Conservation (phyloP, 768 basidiomycete genomes). For the Termitomyces sp. region DNA sequence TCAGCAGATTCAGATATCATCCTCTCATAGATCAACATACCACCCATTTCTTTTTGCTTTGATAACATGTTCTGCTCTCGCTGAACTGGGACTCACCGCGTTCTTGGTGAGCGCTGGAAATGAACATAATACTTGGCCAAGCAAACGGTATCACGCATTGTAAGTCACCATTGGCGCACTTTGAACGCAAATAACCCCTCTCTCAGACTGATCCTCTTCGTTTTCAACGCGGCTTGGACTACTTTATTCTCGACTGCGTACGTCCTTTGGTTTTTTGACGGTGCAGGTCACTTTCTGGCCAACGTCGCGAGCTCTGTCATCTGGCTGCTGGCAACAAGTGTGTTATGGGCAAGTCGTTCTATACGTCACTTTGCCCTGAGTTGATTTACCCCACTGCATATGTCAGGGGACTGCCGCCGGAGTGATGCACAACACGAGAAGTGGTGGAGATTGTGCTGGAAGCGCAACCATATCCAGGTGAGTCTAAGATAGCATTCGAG, state of each 20-base stretch:
- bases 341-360: conserved; percentile 58
- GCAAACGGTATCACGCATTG: conserved; percentile 61
- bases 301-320: conserved; percentile 73
- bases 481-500: conserved; percentile 16
- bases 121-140: conserved; percentile 58
- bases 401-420: conserved; percentile 64
- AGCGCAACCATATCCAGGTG: conserved; percentile 51
- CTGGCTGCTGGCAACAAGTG: conserved; percentile 64
- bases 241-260: conserved; percentile 66
- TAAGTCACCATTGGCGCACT: conserved; percentile 29
- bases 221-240: conserved; percentile 76
- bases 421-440: conserved; percentile 61
- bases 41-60: conserved; percentile 61
- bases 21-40: conserved; percentile 48
- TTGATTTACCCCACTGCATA: background rate
- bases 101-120: conserved; percentile 72
- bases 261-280: conserved; percentile 67
- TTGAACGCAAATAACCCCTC: background rate
- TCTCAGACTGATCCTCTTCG: conserved; percentile 50
- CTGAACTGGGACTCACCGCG: conserved; percentile 72
- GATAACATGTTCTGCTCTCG: conserved; percentile 64
- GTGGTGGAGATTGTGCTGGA: conserved; percentile 56
- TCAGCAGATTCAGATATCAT: conserved; percentile 28
- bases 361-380: background rate
- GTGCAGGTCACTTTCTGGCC: conserved; percentile 65